Evolutionary conservation across 768 basidiomycete genomes (phyloP).

Genomic region (Serendipita indica): DNA sequence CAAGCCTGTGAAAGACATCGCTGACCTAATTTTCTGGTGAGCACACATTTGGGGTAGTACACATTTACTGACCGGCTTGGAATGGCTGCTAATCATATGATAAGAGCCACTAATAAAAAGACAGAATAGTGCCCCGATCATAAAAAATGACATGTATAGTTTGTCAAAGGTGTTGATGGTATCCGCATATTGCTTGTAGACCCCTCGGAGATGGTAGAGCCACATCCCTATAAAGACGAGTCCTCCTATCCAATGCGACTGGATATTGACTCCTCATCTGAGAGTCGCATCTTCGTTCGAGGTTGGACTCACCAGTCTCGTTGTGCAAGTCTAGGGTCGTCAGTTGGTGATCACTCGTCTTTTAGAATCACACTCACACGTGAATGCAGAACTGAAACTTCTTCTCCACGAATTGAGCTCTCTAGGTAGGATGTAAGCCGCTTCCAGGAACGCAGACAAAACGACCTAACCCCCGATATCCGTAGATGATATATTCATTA

Average conservation of each 20-base stretch:
- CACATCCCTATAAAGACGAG: background rate
- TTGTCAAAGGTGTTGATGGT: background rate
- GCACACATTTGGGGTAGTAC: constrained; percentile 11
- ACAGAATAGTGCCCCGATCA: constrained; percentile 58
- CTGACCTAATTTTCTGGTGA: constrained; percentile 33
- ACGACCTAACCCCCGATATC: constrained; percentile 61
- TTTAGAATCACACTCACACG: constrained; percentile 34
- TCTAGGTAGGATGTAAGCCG: constrained; percentile 23
- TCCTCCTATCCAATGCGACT: constrained; percentile 19
- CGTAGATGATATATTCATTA: constrained; percentile 55
- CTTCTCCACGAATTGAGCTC: constrained; percentile 46
- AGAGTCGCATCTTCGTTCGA: background rate
- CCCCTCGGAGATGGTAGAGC: background rate
- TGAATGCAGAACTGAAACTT: constrained; percentile 47
- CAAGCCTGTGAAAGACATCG: constrained; percentile 45
- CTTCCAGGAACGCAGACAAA: constrained; percentile 14
- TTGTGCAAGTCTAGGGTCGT: constrained; percentile 52
- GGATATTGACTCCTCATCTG: constrained; percentile 54
- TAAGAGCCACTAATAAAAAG: constrained; percentile 55
- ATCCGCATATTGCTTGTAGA: background rate
- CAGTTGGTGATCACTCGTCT: constrained; percentile 10
- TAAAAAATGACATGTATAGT: constrained; percentile 33
- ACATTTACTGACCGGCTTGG: constrained; percentile 36
- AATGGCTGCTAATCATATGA: constrained; percentile 63
- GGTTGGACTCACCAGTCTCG: constrained; percentile 41